phyloP scores from a whole-genome alignment of 208 protist species.

The Porcisia deanei region DNA sequence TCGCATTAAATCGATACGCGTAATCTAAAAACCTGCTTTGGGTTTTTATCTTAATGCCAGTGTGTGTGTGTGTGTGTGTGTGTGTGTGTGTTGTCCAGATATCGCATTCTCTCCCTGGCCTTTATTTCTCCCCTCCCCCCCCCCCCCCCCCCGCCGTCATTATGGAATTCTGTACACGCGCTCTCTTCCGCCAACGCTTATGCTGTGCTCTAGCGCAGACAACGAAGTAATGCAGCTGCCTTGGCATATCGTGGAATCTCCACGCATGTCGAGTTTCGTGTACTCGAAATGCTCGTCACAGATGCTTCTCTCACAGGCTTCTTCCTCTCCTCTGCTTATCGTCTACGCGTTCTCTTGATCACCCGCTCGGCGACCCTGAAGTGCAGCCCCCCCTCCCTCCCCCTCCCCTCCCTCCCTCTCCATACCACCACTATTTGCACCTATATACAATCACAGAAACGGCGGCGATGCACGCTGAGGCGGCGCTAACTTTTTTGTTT shows the following conservation, averaged over 20 bases:
- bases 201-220: no score
- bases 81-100: neutral
- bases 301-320: neutral
- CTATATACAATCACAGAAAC: no score
- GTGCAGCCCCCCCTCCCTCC: neutral
- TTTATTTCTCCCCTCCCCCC: slow-evolving; percentile 1
- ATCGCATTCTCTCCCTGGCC: neutral
- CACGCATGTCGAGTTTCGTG: no score
- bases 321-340: neutral
- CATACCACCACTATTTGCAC: neutral
- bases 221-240: no score
- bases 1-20: neutral
- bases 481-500: slow-evolving; percentile 8
- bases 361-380: neutral
- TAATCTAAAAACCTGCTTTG: neutral
- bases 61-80: no score
- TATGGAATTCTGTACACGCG: no score
- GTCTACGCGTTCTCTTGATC: neutral
- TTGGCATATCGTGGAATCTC: no score
- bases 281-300: no score
- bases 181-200: no score
- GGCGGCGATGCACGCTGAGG: slow-evolving; percentile 19
- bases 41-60: neutral
- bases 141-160: neutral
- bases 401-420: no score